Percentiles rank a stretch among this genome's conserved stretches.
Conservation (phyloP, 164 flowering plant genomes). For the grape (Vitis vinifera) region DNA sequence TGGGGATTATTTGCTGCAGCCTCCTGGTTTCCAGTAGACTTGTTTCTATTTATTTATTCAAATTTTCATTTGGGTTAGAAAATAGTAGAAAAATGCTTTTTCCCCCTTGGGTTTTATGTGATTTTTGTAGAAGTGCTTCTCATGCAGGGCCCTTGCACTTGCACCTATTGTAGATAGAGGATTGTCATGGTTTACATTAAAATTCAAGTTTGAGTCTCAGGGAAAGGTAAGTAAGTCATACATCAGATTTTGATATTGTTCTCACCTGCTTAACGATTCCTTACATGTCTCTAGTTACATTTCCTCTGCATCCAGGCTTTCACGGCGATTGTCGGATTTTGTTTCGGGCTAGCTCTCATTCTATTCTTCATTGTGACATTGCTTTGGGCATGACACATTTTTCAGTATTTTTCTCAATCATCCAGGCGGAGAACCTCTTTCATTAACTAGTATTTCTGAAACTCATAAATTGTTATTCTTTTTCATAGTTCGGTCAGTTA, state of each 20-base stretch:
- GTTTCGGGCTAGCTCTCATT: constrained; percentile 59
- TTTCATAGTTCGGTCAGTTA: too few species aligned
- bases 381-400: constrained; percentile 50
- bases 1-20: not conserved
- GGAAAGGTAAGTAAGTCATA: constrained; percentile 43
- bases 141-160: constrained; percentile 82
- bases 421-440: not conserved
- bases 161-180: constrained; percentile 71
- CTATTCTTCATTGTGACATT: constrained; percentile 60
- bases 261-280: not conserved
- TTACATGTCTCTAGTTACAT: too few species aligned
- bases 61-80: too few species aligned
- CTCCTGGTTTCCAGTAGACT: too few species aligned
- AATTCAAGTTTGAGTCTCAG: constrained; percentile 62
- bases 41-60: too few species aligned
- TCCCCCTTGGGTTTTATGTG: not conserved
- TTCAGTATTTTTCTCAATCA: not conserved
- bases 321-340: constrained; percentile 51
- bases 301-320: constrained; percentile 52
- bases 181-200: constrained; percentile 77
- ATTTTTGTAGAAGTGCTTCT: constrained; percentile 10
- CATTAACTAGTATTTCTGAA: too few species aligned
- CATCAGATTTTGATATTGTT: not conserved
- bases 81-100: too few species aligned
- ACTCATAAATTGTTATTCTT: too few species aligned